Percentiles rank a stretch among this genome's conserved stretches.
phyloP scores from a whole-genome alignment of 805 yeast genomes.

The Candida mattraensis region DNA sequence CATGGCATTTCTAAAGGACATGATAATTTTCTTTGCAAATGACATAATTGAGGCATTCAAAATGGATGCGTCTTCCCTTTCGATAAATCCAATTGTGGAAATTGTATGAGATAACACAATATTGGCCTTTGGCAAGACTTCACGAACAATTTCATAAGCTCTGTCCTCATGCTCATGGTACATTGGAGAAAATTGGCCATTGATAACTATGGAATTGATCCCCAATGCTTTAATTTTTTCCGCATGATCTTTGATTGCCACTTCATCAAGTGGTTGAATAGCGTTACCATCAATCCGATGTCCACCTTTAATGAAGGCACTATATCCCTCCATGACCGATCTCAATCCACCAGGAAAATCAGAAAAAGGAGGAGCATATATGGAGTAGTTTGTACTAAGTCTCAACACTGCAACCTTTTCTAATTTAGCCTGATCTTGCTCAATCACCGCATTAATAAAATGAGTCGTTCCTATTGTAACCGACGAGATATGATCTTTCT shows the following conservation, averaged over 20 bases:
- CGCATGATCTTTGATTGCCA: slow-evolving; percentile 9
- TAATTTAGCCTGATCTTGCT: slow-evolving; percentile 40
- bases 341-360: slow-evolving; percentile 43
- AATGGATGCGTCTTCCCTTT: slow-evolving; percentile 47
- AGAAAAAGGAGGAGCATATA: slow-evolving; percentile 39
- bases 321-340: slow-evolving; percentile 35
- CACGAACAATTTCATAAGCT: slow-evolving; percentile 34
- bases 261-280: slow-evolving; percentile 34
- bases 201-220: slow-evolving; percentile 37
- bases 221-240: slow-evolving; percentile 34
- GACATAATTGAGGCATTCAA: slow-evolving; percentile 43
- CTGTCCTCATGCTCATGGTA: slow-evolving; percentile 36
- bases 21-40: slow-evolving; percentile 43
- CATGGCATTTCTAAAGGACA: slow-evolving; percentile 38
- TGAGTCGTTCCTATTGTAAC: slow-evolving; percentile 54
- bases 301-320: slow-evolving; percentile 39
- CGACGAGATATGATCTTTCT: slow-evolving; percentile 31
- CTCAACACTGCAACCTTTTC: slow-evolving; percentile 45
- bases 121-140: slow-evolving; percentile 32
- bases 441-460: slow-evolving; percentile 49
- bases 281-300: slow-evolving; percentile 40
- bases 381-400: slow-evolving; percentile 42
- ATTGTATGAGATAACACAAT: slow-evolving; percentile 41
- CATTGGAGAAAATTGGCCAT: slow-evolving; percentile 42
- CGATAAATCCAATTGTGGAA: slow-evolving; percentile 43